Evolutionary conservation across 768 basidiomycete genomes (phyloP), one percentile per base, ranked within the genome.

Genomic region (Hirschioporus abietinus): DNA sequence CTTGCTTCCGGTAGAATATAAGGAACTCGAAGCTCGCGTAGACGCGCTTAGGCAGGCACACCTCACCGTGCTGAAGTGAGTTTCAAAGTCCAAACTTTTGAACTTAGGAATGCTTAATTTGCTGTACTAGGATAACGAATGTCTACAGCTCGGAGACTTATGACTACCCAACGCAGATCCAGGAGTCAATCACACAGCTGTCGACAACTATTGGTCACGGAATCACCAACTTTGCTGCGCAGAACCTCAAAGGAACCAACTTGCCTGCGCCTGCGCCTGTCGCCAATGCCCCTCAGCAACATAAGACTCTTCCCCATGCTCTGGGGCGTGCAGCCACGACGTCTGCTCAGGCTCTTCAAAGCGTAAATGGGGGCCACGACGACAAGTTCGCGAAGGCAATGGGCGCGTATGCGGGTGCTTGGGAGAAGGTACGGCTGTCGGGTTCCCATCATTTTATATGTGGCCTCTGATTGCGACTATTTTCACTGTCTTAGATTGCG

Each of bases 271-370:
- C 93, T 20, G 77, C 84, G 2, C 86, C 89, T 23, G 72, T 86
- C 59, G 77, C 87, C 0, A 81, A 86, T 1, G 83, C 86, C 25
- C 78, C 80, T 1, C 74, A 80, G 27, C 90, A 89, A 72, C 95
- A 95, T 82, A 99, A 99, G 87, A 99, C 97, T 0, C 90, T 99
- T 64, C 93, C 97, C 0, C 97, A 99, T 72, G 96, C 97, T 0
- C 86, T 99, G 64, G 84, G 88, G 23, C 90, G 97, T 63, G 90
- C 96, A 0, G 87, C 95, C 0, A 84, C 86, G 42, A 73, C 79
- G 9, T 92, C 88, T 0, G 83, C 87, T 1, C 75, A 75, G 6
- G 77, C 79, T 12, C 72, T 91, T 34, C 77, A 79, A n/a, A 79
- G 81, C 0, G 75, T 81, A 2, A 81, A 82, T 27, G 77, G 81